Percentiles rank a stretch among this genome's conserved stretches.
Conservation (phyloP, 106 monocot species). For the Phalaenopsis equestris region DNA sequence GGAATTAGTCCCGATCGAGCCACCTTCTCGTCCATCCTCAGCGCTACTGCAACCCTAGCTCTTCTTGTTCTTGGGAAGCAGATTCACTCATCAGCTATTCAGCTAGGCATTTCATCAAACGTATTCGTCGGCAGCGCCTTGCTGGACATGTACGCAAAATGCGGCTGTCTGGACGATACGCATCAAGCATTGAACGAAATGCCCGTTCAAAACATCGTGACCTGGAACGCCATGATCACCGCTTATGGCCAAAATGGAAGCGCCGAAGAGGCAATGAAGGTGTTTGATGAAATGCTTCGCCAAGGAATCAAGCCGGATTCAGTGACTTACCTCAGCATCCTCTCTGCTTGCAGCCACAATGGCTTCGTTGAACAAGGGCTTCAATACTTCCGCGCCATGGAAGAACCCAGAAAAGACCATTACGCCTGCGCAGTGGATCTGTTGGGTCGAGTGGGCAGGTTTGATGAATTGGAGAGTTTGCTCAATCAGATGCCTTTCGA, state of each 20-base stretch:
- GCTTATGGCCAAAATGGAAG: slow-evolving; percentile 77
- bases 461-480: slow-evolving; percentile 45
- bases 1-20: slow-evolving; percentile 43
- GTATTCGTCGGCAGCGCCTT: slow-evolving; percentile 62
- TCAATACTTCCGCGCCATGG: slow-evolving; percentile 50
- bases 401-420: slow-evolving; percentile 48
- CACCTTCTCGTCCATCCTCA: slow-evolving; percentile 56
- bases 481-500: slow-evolving; percentile 51
- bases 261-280: slow-evolving; percentile 45
- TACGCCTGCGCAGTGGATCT: slow-evolving; percentile 73
- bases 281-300: slow-evolving; percentile 42
- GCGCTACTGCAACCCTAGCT: slow-evolving; percentile 47
- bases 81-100: slow-evolving; percentile 45
- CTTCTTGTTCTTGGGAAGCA: slow-evolving; percentile 57
- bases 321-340: slow-evolving; percentile 56
- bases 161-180: slow-evolving; percentile 58
- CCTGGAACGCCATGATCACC: slow-evolving; percentile 71
- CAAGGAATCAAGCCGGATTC: slow-evolving; percentile 43
- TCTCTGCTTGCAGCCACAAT: slow-evolving; percentile 72
- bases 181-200: slow-evolving; percentile 40
- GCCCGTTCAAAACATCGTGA: slow-evolving; percentile 59
- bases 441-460: slow-evolving; percentile 56
- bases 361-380: slow-evolving; percentile 75
- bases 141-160: slow-evolving; percentile 80
- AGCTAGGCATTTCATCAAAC: slow-evolving; percentile 41